Percentiles rank a stretch among this genome's conserved stretches.
These are phyloP conservation scores for Globisporangium emineosum DNA, from an alignment of 352 stramenopile species.

Conservation along the genomic window DNA sequence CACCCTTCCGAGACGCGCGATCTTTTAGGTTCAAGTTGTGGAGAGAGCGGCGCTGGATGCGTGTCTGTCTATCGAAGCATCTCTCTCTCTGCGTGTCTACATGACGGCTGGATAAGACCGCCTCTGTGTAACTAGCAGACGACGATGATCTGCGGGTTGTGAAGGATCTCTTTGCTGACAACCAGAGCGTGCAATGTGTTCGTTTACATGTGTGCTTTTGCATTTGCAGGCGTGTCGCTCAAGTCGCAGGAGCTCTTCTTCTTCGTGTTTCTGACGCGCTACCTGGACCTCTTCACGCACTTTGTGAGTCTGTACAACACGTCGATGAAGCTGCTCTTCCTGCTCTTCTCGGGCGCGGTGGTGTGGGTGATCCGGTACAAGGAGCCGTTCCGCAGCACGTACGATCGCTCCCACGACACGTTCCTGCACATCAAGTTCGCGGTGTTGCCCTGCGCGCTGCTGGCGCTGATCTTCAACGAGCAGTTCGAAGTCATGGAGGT, in stretches of 20 bases:
- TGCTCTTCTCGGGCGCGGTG: conserved; percentile 94
- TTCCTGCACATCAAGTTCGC: conserved; percentile 99
- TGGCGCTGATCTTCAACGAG: conserved; percentile 96
- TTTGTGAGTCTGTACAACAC: conserved; percentile 98
- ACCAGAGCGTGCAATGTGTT: neutral
- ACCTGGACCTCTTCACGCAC: conserved; percentile 98
- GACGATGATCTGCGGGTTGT: neutral
- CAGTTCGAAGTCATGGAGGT: conserved; percentile 87
- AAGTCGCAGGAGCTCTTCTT: conserved; percentile 99
- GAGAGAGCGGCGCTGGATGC: neutral
- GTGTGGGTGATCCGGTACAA: conserved; percentile 98
- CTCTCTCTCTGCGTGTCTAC: neutral
- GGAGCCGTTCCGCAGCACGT: conserved; percentile 96
- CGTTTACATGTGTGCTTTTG: neutral
- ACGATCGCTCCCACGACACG: conserved; percentile 98
- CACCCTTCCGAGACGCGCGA: neutral
- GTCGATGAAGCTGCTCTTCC: conserved; percentile 99
- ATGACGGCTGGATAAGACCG: neutral
- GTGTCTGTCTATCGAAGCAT: neutral
- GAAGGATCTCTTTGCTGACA: neutral
- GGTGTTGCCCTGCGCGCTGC: conserved; percentile 92
- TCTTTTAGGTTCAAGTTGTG: neutral
- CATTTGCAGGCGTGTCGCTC: conserved; percentile 93
- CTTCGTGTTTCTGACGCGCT: conserved; percentile 97
- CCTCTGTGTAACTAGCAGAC: neutral